phyloP scores from a whole-genome alignment of 2,329 filamentous ascomycete genomes.

The Sporothrix globosa region DNA sequence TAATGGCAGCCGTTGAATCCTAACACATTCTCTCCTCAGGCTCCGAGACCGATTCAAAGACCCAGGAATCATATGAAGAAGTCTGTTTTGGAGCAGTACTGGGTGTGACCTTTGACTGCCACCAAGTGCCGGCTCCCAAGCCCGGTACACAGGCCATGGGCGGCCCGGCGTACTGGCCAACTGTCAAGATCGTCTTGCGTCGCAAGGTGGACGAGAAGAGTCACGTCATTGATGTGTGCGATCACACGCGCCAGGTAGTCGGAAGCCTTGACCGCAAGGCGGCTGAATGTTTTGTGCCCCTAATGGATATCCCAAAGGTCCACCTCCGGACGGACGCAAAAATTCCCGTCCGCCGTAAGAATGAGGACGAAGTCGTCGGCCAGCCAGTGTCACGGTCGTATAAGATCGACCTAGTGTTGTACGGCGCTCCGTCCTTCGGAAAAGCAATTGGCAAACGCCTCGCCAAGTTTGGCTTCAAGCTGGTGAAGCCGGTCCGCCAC shows the following conservation, averaged over 20 bases:
- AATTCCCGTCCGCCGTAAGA: slow-evolving; percentile 68
- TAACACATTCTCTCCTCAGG: slow-evolving; percentile 37
- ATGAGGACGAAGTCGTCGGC: slow-evolving; percentile 66
- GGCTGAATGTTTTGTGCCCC: slow-evolving; percentile 67
- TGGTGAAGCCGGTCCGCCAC: slow-evolving; percentile 67
- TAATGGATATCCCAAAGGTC: slow-evolving; percentile 68
- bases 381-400: slow-evolving; percentile 63
- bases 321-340: slow-evolving; percentile 72
- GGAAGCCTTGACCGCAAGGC: slow-evolving; percentile 73
- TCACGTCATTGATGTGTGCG: slow-evolving; percentile 70
- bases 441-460: slow-evolving; percentile 69
- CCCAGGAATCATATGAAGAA: slow-evolving; percentile 65
- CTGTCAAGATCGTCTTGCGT: slow-evolving; percentile 72
- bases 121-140: slow-evolving; percentile 69
- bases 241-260: slow-evolving; percentile 71
- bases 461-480: slow-evolving; percentile 65
- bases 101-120: slow-evolving; percentile 66
- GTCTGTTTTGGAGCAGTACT: slow-evolving; percentile 82
- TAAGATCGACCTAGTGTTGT: slow-evolving; percentile 73
- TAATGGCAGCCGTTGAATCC: background rate
- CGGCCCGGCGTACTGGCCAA: slow-evolving; percentile 66
- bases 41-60: slow-evolving; percentile 58
- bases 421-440: slow-evolving; percentile 70
- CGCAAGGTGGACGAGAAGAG: slow-evolving; percentile 59
- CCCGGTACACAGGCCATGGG: slow-evolving; percentile 63